Conservation (phyloP, 225 moss, liverwort and hornwort species). For the Antitrichia curtipendula region DNA sequence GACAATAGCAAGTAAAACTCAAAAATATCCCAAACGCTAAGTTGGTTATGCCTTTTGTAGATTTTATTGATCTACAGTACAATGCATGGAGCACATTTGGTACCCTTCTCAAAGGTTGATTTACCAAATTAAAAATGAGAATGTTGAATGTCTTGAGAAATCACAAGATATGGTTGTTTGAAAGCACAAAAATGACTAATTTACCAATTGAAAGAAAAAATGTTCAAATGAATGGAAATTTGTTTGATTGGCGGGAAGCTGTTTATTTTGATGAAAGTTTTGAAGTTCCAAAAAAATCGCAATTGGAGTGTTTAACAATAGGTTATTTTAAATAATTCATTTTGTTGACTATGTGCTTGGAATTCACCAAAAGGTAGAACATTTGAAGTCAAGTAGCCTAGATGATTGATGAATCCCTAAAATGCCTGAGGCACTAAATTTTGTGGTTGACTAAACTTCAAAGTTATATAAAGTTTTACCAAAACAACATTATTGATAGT, state of each 20-base stretch:
- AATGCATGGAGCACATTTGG: not conserved
- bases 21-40: accelerated
- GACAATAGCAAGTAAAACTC: not conserved
- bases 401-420: not conserved
- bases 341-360: accelerated
- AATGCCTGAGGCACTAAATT: not conserved
- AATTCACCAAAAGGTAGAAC: not conserved
- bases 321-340: not conserved
- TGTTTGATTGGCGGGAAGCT: not conserved
- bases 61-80: not conserved
- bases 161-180: not conserved
- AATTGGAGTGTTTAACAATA: not conserved
- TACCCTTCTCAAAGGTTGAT: accelerated
- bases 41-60: not conserved
- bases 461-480: not conserved
- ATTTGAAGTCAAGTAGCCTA: not conserved
- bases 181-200: not conserved
- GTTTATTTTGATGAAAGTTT: not conserved
- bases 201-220: not conserved
- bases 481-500: no score
- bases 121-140: not conserved
- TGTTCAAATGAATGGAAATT: not conserved
- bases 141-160: not conserved
- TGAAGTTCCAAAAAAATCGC: not conserved
- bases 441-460: not conserved